Base-by-base conservation (phyloP, 495 filamentous ascomycete genomes). In the Lasiosphaeriaceae sp. region DNA sequence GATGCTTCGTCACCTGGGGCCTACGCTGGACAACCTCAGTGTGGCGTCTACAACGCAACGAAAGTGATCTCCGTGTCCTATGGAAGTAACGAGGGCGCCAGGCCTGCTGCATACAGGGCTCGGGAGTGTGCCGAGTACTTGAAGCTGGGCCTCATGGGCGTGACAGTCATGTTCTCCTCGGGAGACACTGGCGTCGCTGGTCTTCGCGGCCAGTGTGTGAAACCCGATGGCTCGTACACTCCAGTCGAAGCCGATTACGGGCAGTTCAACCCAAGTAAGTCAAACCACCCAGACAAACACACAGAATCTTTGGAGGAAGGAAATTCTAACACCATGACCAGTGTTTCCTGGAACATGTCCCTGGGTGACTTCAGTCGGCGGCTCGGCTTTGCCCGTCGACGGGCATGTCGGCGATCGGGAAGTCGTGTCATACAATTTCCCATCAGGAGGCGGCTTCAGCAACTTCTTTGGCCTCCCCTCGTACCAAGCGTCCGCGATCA, bases 91-190 rank as follows among this genome's bases (percentile, higher is more conserved):
- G 72, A 73, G 58, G 59, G 58, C 17, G 55, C 59, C 41, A 51
- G 58, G 34, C 59, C 66, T 0, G 50, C 53, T 16, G 46, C 19
- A 11, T 73, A 68, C 49, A 46, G 53, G 31, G 51, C 58, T 34
- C 61, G 70, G 8, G 59, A 71, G 58, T 73, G 68, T 48, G 51
- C 47, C 52, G 66, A 71, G 71, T 67, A 70, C 67, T 77, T 86
- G 76, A 88, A 88, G 72, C 80, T 88, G 20, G 82, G 79, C 14
- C 72, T 86, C 23, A 76, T 77, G 63, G 85, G 85, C 16, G 77
- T 82, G 14, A 80, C 79, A 0, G 70, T 84, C 21, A 55, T 88
- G 20, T 76, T 77, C 43, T 77, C 83, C 7, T 82, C 80, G 1
- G 84, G 83, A 17, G 83, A 87, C 68, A 74, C 82, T 35, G 83